phyloP scores from a whole-genome alignment of 495 filamentous ascomycete genomes.

The Sordaria brevicollis region DNA sequence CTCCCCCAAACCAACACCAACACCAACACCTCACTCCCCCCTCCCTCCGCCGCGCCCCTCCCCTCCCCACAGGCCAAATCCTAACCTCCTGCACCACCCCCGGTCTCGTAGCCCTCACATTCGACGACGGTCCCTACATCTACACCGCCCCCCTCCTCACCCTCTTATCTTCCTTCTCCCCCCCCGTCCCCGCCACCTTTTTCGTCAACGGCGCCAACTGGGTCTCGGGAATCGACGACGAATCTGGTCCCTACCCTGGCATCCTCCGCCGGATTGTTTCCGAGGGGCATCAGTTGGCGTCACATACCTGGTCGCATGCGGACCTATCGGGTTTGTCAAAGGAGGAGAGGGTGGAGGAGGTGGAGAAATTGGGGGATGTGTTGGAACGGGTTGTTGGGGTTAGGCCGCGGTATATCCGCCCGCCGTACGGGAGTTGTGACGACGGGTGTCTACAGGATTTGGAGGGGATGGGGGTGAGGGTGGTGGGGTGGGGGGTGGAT shows the following conservation, averaged over 20 bases:
- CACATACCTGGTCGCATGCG: conserved; percentile 28
- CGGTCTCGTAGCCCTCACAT: conserved; percentile 30
- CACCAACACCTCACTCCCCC: conserved; percentile 2
- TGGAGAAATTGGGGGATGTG: conserved; percentile 19
- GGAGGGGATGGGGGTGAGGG: conserved; percentile 20
- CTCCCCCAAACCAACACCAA: neutral
- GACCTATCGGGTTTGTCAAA: conserved; percentile 20
- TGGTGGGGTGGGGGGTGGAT: too few relatives aligned
- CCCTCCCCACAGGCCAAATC: conserved; percentile 13
- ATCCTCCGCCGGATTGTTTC: conserved; percentile 19
- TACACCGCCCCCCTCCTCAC: conserved; percentile 23
- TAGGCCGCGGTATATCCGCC: conserved; percentile 33
- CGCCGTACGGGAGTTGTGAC: conserved; percentile 28
- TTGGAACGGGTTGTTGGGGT: conserved; percentile 23
- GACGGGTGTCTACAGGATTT: conserved; percentile 17
- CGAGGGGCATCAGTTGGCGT: conserved; percentile 23
- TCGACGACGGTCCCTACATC: conserved; percentile 34
- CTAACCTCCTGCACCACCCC: conserved; percentile 52
- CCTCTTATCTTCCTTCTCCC: conserved; percentile 20
- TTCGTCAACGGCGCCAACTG: conserved; percentile 63
- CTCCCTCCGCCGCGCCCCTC: neutral
- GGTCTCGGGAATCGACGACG: conserved; percentile 40
- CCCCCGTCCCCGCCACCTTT: conserved; percentile 55
- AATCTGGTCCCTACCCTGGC: conserved; percentile 22
- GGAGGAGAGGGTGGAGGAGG: conserved; percentile 12